These are phyloP conservation scores for Penicillium subrubescens DNA, from an alignment of 495 filamentous ascomycete species.

Conservation along the genomic window DNA sequence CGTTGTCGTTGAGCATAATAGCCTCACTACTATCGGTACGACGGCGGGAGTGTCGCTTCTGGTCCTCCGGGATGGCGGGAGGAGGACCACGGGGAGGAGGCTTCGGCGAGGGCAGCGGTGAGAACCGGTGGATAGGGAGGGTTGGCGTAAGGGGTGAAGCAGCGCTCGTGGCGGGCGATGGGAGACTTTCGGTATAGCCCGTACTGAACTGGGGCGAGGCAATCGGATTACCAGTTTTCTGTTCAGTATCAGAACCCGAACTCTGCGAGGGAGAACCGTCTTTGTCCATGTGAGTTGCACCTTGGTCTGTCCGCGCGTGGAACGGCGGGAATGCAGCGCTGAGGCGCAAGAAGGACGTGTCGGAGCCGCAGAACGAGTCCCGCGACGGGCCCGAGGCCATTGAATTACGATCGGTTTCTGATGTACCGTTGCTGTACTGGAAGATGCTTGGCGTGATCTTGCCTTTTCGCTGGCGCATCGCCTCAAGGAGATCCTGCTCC, in stretches of 20 bases:
- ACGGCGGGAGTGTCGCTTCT: constrained; percentile 43
- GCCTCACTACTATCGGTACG: constrained; percentile 51
- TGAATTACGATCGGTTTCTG: constrained; percentile 31
- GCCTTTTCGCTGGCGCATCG: constrained; percentile 76
- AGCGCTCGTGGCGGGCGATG: constrained; percentile 40
- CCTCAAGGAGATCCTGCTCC: constrained; percentile 80
- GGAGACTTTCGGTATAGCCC: constrained; percentile 42
- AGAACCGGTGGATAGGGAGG: constrained; percentile 49
- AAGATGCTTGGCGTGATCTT: constrained; percentile 74
- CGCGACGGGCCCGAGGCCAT: constrained; percentile 38
- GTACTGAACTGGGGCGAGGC: constrained; percentile 38
- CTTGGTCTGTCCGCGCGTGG: constrained; percentile 28
- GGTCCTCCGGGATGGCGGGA: constrained; percentile 40
- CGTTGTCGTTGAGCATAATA: constrained; percentile 35
- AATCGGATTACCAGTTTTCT: constrained; percentile 38
- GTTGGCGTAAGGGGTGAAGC: constrained; percentile 50
- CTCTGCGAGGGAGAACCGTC: constrained; percentile 32
- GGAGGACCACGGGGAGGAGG: constrained; percentile 43
- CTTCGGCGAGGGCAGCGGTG: constrained; percentile 42
- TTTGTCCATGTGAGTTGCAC: constrained; percentile 33
- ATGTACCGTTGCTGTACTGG: constrained; percentile 29
- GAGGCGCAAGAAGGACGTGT: constrained; percentile 48
- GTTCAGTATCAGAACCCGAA: constrained; percentile 40
- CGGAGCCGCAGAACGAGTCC: constrained; percentile 42
- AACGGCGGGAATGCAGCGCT: constrained; percentile 39